Percentiles rank a stretch among this genome's conserved stretches.
These are phyloP conservation scores for Pluteus cervinus DNA, from an alignment of 768 basidiomycete genomes.

Conservation along the genomic window DNA sequence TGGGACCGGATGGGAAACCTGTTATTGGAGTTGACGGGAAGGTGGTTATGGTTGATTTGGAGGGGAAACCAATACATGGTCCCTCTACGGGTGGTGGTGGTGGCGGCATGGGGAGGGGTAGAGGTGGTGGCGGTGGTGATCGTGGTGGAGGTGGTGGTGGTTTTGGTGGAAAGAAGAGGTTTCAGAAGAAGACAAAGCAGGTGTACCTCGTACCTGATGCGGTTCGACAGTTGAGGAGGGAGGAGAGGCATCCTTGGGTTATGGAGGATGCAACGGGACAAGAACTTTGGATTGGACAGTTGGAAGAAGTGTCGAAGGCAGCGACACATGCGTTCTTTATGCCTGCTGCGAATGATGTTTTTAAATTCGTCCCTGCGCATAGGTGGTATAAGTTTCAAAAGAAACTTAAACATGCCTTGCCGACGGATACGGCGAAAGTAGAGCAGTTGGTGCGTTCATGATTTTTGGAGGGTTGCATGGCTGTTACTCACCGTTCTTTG, in stretches of 20 bases:
- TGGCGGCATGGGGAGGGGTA: slow-evolving; percentile 19
- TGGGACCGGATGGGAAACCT: slow-evolving; percentile 79
- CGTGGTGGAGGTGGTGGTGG: slow-evolving; percentile 37
- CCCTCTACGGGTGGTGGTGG: slow-evolving; percentile 16
- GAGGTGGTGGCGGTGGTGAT: slow-evolving; percentile 21
- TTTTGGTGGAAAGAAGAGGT: slow-evolving; percentile 57
- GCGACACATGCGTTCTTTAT: slow-evolving; percentile 80
- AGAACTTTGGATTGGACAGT: slow-evolving; percentile 76
- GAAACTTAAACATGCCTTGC: slow-evolving; percentile 68
- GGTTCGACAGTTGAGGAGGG: slow-evolving; percentile 68
- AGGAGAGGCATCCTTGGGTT: slow-evolving; percentile 91
- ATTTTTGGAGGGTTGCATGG: slow-evolving; percentile 15
- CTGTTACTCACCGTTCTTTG: slow-evolving; percentile 13
- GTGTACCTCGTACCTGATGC: slow-evolving; percentile 80
- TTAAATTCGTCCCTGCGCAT: slow-evolving; percentile 84
- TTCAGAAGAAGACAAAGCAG: slow-evolving; percentile 79
- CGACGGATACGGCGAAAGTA: slow-evolving; percentile 62
- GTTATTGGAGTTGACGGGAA: slow-evolving; percentile 74
- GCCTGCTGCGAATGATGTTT: slow-evolving; percentile 73
- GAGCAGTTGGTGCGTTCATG: slow-evolving; percentile 45
- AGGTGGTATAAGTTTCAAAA: slow-evolving; percentile 94
- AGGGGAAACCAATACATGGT: slow-evolving; percentile 62
- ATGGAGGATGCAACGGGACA: slow-evolving; percentile 69
- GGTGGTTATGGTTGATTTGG: slow-evolving; percentile 76
- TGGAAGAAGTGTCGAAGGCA: slow-evolving; percentile 71